Evolutionary conservation across 257 asterid genomes (phyloP).

Genomic region (Leptodermis oblonga): DNA sequence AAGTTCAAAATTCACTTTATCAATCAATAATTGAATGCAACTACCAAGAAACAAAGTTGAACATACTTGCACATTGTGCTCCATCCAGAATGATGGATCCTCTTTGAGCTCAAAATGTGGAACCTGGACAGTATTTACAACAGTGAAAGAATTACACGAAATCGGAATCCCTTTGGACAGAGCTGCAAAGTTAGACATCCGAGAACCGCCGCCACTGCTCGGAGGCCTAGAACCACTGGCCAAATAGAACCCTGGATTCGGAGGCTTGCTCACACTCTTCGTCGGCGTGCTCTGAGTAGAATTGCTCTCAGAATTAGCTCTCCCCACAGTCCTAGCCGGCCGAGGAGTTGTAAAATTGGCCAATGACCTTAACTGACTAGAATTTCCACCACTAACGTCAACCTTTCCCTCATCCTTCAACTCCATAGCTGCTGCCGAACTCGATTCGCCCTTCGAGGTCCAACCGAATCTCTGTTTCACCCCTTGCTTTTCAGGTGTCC

Average conservation of each 20-base stretch:
- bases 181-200: constrained; percentile 54
- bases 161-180: constrained; percentile 61
- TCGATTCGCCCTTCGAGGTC: constrained; percentile 58
- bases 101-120: constrained; percentile 87
- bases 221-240: constrained; percentile 64
- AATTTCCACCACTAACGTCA: constrained; percentile 16
- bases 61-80: constrained; percentile 92
- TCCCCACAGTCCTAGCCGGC: constrained; percentile 50
- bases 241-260: constrained; percentile 48
- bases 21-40: not conserved
- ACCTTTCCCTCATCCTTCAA: constrained; percentile 54
- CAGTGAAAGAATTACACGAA: constrained; percentile 37
- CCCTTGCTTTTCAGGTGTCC: constrained; percentile 75
- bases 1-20: not conserved
- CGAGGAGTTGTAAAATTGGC: constrained; percentile 53
- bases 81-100: constrained; percentile 94
- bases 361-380: constrained; percentile 12
- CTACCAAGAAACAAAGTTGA: not conserved
- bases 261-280: constrained; percentile 83
- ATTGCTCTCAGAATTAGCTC: constrained; percentile 62
- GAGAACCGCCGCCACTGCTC: constrained; percentile 43
- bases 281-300: constrained; percentile 81
- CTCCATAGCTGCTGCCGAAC: constrained; percentile 38
- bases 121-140: constrained; percentile 66
- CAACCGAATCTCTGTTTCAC: constrained; percentile 50